Conservation (phyloP, 495 filamentous ascomycete species). For the Polyplosphaeria fusca region DNA sequence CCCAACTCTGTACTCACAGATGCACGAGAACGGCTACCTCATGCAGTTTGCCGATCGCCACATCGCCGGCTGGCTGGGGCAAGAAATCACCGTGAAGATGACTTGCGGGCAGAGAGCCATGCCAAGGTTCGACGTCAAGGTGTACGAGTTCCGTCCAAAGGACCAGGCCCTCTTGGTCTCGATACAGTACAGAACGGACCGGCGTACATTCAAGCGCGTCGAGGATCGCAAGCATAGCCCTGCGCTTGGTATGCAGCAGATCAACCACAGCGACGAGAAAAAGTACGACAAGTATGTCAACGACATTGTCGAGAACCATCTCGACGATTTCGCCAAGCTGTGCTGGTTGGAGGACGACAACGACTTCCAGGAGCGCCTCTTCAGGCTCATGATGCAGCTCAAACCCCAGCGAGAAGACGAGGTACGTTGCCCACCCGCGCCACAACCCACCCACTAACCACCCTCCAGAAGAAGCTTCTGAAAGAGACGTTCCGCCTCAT, state of each 20-base stretch:
- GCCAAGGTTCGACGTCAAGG: conserved; percentile 32
- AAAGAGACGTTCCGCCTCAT: conserved; percentile 39
- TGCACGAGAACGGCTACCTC: conserved; percentile 39
- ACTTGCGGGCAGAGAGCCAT: conserved; percentile 22
- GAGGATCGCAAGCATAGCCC: conserved; percentile 35
- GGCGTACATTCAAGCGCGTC: conserved; percentile 9
- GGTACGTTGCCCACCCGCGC: conserved; percentile 22
- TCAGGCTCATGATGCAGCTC: conserved; percentile 37
- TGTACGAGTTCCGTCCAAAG: conserved; percentile 41
- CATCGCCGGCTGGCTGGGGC: conserved; percentile 31
- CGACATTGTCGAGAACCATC: conserved; percentile 37
- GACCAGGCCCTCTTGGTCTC: conserved; percentile 31
- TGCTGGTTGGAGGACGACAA: conserved; percentile 39
- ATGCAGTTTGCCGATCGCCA: conserved; percentile 35
- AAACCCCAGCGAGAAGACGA: conserved; percentile 32
- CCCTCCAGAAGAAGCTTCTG: conserved; percentile 33
- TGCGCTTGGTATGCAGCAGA: conserved; percentile 38
- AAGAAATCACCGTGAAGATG: conserved; percentile 25
- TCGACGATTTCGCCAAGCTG: conserved; percentile 34
- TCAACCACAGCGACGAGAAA: conserved; percentile 37
- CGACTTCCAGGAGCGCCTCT: conserved; percentile 37
- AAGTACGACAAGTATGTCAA: conserved; percentile 40
- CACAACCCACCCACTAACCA: neutral
- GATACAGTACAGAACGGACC: conserved; percentile 38
- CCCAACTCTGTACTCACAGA: conserved; percentile 36